A percentile compares a stretch with the other conserved stretches of the same genome.
Evolutionary conservation across 2,329 filamentous ascomycete species (phyloP).

Genomic region (Pseudocercospora fuligena): DNA sequence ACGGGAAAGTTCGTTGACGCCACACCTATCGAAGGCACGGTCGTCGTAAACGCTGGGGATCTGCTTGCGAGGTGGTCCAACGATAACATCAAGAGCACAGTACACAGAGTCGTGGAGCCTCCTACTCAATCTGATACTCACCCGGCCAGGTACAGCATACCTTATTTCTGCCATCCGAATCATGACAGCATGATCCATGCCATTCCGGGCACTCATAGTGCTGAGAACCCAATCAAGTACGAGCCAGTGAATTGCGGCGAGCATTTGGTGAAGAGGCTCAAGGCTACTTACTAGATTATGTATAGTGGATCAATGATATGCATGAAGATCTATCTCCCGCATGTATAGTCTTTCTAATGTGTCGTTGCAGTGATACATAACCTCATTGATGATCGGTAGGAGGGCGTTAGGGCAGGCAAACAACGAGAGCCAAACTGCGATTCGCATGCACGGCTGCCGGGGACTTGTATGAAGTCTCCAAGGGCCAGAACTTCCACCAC

Average conservation of each 20-base stretch:
- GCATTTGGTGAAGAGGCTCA: slow-evolving; percentile 77
- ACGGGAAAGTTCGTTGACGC: slow-evolving; percentile 78
- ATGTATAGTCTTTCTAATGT: too few relatives aligned
- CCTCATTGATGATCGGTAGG: too few relatives aligned
- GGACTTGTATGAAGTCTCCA: too few relatives aligned
- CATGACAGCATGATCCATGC: slow-evolving; percentile 76
- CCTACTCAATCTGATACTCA: slow-evolving; percentile 64
- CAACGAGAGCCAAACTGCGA: too few relatives aligned
- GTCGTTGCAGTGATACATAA: too few relatives aligned
- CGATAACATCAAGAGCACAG: slow-evolving; percentile 85
- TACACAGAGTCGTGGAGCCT: slow-evolving; percentile 88
- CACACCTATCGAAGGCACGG: slow-evolving; percentile 76
- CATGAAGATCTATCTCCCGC: background rate
- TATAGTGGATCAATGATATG: background rate
- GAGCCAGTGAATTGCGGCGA: slow-evolving; percentile 73
- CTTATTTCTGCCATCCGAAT: slow-evolving; percentile 91
- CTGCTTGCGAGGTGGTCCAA: slow-evolving; percentile 80
- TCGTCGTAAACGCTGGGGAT: slow-evolving; percentile 89
- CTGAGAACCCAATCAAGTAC: slow-evolving; percentile 75
- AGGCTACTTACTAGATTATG: slow-evolving; percentile 62
- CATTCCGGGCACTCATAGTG: slow-evolving; percentile 75
- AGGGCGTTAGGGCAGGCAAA: background rate
- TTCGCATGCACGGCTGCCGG: too few relatives aligned
- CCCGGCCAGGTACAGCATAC: slow-evolving; percentile 79
- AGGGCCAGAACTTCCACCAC: background rate